These are phyloP conservation scores for Verticillium albo-atrum DNA, from an alignment of 2,329 filamentous ascomycete species.

Conservation along the genomic window DNA sequence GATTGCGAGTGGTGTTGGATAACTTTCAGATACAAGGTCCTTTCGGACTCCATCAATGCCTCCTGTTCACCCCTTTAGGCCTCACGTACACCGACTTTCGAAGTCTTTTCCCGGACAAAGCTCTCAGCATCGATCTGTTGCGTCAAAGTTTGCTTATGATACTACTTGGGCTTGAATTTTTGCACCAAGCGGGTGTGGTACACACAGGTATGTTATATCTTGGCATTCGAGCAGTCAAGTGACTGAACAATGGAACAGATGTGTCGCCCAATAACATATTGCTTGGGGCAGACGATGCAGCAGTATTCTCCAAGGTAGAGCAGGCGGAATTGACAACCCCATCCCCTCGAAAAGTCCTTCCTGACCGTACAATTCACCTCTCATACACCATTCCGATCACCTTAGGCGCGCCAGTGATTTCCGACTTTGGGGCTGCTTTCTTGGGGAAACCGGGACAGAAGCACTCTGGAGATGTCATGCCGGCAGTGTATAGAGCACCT, in stretches of 20 bases:
- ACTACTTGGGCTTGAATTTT: conserved; percentile 2
- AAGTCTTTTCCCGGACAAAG: conserved; percentile 6
- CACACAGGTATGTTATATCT: conserved; percentile 6
- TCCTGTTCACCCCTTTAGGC: conserved; percentile 6
- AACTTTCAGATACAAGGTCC: conserved; percentile 3
- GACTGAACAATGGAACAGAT: conserved; percentile 7
- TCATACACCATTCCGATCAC: conserved; percentile 19
- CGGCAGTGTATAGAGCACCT: conserved; percentile 25
- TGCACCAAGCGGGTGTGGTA: conserved; percentile 7
- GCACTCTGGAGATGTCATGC: conserved; percentile 25
- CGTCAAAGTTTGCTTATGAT: conserved; percentile 1
- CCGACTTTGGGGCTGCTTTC: conserved; percentile 24
- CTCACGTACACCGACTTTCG: conserved; percentile 8
- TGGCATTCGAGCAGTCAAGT: background rate
- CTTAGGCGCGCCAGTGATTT: conserved; percentile 18
- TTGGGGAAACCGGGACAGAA: conserved; percentile 14
- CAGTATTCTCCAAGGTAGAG: conserved; percentile 10
- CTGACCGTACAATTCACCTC: conserved; percentile 20
- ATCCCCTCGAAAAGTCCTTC: conserved; percentile 19
- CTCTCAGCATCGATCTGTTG: conserved; percentile 2
- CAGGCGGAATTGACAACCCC: conserved; percentile 12
- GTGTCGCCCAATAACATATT: conserved; percentile 19
- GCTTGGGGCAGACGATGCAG: conserved; percentile 11
- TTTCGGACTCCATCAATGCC: conserved; percentile 3
- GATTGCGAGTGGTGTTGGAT: conserved; percentile 1